Conservation (phyloP, 1,284 basidiomycete genomes). For the Boletellus deceptivus region DNA sequence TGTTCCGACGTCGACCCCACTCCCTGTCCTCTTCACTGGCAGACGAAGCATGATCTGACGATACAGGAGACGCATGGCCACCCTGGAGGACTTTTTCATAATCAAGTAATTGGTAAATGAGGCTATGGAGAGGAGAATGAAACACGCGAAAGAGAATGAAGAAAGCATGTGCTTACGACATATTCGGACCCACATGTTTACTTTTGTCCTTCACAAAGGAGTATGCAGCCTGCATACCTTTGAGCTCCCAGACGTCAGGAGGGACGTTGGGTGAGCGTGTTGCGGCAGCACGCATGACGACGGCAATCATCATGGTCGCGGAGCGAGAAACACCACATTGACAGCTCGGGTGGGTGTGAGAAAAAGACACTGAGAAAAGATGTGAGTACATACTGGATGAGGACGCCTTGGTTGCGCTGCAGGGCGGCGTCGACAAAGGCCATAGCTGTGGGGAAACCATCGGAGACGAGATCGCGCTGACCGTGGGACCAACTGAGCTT, state of each 20-base stretch:
- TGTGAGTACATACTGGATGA: conserved; percentile 75
- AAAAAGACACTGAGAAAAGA: not conserved
- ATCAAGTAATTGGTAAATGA: conserved; percentile 95
- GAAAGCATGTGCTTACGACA: conserved; percentile 68
- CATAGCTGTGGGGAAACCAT: conserved; percentile 79
- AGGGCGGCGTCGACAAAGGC: conserved; percentile 78
- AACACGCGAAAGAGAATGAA: conserved; percentile 23
- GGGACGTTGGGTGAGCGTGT: conserved; percentile 63
- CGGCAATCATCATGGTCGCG: conserved; percentile 89
- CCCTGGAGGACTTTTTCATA: conserved; percentile 81
- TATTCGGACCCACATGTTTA: conserved; percentile 90
- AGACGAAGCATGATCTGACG: conserved; percentile 52
- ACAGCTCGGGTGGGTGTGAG: conserved; percentile 54
- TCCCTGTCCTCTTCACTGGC: conserved; percentile 74
- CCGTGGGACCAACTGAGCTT: conserved; percentile 96
- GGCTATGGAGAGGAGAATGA: conserved; percentile 45
- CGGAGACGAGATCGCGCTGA: conserved; percentile 79
- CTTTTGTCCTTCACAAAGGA: conserved; percentile 87
- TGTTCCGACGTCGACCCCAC: conserved; percentile 70
- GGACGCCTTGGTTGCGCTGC: conserved; percentile 70
- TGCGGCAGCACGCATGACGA: conserved; percentile 92
- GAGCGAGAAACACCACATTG: conserved; percentile 96
- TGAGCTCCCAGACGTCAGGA: conserved; percentile 74
- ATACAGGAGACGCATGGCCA: conserved; percentile 46
- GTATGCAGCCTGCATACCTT: conserved; percentile 93